phyloP scores from a whole-genome alignment of 768 basidiomycete species.

The Suillus fuscotomentosus region DNA sequence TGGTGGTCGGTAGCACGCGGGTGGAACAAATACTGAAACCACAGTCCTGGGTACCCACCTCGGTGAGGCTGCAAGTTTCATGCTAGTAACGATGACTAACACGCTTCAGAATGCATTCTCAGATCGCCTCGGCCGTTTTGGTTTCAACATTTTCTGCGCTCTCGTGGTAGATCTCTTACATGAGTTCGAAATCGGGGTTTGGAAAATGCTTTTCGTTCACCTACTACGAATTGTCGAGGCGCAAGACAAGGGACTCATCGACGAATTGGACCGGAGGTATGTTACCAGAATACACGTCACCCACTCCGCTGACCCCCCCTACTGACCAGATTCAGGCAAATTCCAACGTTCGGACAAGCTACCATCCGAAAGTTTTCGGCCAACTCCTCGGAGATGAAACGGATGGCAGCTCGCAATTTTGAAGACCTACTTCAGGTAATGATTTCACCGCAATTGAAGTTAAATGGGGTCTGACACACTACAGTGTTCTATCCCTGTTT shows the following conservation, averaged over 20 bases:
- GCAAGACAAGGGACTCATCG: neutral
- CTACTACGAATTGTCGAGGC: constrained; percentile 29
- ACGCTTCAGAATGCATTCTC: constrained; percentile 35
- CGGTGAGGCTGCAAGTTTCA: neutral
- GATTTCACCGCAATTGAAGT: neutral
- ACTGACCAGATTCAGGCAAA: neutral
- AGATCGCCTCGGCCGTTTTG: constrained; percentile 12
- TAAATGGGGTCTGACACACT: neutral
- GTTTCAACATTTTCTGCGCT: constrained; percentile 24
- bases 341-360: constrained; percentile 27
- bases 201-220: constrained; percentile 35
- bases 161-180: constrained; percentile 37
- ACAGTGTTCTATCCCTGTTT: constrained; percentile 30
- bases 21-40: too few species aligned
- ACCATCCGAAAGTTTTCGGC: constrained; percentile 29
- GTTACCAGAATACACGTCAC: too few species aligned
- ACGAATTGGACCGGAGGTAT: neutral
- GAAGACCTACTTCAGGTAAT: constrained; percentile 34
- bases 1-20: too few species aligned
- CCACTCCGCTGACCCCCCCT: neutral
- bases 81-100: too few species aligned
- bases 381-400: constrained; percentile 31
- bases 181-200: constrained; percentile 37
- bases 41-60: too few species aligned
- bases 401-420: constrained; percentile 18